Evolutionary conservation across 345 rosid species (phyloP), one percentile per base, ranked within the genome.

Genomic region (Psidium guajava): DNA sequence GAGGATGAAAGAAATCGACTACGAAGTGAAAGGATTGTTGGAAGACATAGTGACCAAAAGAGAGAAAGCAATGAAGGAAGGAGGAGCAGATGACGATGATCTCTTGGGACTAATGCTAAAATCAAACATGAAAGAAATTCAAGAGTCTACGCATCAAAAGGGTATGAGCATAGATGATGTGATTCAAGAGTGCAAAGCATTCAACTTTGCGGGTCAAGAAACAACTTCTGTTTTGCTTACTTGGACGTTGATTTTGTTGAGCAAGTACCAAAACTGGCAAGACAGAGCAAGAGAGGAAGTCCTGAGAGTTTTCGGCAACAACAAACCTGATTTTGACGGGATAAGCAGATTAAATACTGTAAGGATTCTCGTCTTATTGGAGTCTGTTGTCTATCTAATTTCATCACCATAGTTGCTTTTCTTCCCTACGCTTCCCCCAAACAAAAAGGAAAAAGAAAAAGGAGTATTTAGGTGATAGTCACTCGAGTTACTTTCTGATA

Each of bases 401-500:
- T 51, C 54, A 13, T 51, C 5, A 51, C 54, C 15, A 0, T 16
- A 7, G 44, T 64, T 16, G 11, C 0, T 32, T 6, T 32, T 0
- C 75, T 64, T 8, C 75, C 58, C 10, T 7, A 7, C 10, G 11
- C 25, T 21, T 55, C 44, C 44, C 25, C 42, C 75, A 28, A 32
- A 64, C 0, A 24, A 32, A 32, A 8, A 14, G 75, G 1, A 7
- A 15, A 64, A 47, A 47, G 50, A 14, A 14, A 61, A 32, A 21
- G 25, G 44, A 64, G 22, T 64, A 64, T 32, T 15, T 64, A 28
- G 75, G 75, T 22, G 10, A 64, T 64, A 32, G 47, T 69, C 10
- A 32, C 77, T 69, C 24, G 32, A 64, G 24, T 32, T 64, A 32
- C 3, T 22, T 69, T 64, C 22, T 5, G 24, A 44, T 69, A 32